Base-by-base conservation (phyloP, 192 early-diverging fungal genomes). In the Backusella sp. region DNA sequence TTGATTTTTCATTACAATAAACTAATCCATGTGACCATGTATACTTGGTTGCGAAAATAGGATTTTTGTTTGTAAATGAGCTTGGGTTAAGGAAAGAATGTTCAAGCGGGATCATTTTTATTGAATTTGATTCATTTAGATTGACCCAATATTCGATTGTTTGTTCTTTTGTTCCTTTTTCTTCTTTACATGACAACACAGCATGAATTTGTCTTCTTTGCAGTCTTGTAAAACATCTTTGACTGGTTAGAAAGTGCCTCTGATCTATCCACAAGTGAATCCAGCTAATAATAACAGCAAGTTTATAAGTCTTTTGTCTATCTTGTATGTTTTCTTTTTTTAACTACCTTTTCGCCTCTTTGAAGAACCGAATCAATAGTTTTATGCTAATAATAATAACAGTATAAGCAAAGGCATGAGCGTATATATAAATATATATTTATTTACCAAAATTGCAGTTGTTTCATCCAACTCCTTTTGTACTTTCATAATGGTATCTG, bases 381-480 rank as follows among this genome's bases (percentile, higher is more conserved):
- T 84, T 96, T 95, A 84, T 95, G 94, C 91, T 89, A 72, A 15
- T 42, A 8, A 41, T 36, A 70, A 14, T 2, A 70, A 9, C 4
- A 26, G 4, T 30, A 6, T 39, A 39, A 39, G 37, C 37, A 39
- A 46, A 26, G 0, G 1, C 7, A 42, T 21, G 17, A 9, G 30
- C 26, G 21, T 8, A 5, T 1, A 5, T 1, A 11, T 12, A 1
- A 21, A 23, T 28, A 14, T 28, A 66, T 8, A n/a, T n/a, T 52
- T 14, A 11, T 26, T 71, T 79, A 93, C 92, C 86, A 99, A 76
- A 36, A 99, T 92, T 52, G 91, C 91, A 83, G 96, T 99, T 11
- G 97, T 99, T 82, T 99, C 96, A 77, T 99, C 97, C 84, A 99
- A 82, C 82, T 99, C 97, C 78, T 90, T 88, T 86, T 98, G 97